Evolutionary conservation across 2,329 filamentous ascomycete species (phyloP).

Genomic region (Claviceps fusiformis): DNA sequence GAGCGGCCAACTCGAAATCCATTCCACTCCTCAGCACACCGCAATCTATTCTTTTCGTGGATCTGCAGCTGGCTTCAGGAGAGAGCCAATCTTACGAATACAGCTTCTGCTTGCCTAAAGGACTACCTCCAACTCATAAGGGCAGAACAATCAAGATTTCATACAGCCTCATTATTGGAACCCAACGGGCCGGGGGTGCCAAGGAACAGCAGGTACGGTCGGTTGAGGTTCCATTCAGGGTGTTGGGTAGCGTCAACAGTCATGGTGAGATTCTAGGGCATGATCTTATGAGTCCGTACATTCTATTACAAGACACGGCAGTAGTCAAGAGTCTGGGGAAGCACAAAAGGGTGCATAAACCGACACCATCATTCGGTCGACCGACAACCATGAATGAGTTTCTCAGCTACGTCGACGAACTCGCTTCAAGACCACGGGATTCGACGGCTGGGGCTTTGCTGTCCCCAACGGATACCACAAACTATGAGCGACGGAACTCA

Average conservation of each 20-base stretch:
- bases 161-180: slow-evolving; percentile 84
- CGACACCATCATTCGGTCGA: slow-evolving; percentile 15
- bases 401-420: slow-evolving; percentile 61
- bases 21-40: slow-evolving; percentile 89
- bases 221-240: slow-evolving; percentile 85
- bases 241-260: slow-evolving; percentile 83
- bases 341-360: slow-evolving; percentile 14
- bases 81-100: slow-evolving; percentile 84
- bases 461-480: slow-evolving; percentile 49
- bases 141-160: slow-evolving; percentile 89
- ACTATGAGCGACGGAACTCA: slow-evolving; percentile 42
- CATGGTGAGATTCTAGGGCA: slow-evolving; percentile 83
- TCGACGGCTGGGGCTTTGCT: slow-evolving; percentile 47
- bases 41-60: slow-evolving; percentile 91
- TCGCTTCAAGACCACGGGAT: slow-evolving; percentile 47
- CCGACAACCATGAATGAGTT: slow-evolving; percentile 49
- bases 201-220: slow-evolving; percentile 75
- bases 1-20: slow-evolving; percentile 69
- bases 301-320: slow-evolving; percentile 75
- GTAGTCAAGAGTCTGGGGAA: slow-evolving; percentile 36
- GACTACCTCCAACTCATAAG: slow-evolving; percentile 79
- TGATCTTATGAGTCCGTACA: slow-evolving; percentile 88
- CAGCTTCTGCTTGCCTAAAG: slow-evolving; percentile 70
- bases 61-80: slow-evolving; percentile 73
- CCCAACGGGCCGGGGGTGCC: slow-evolving; percentile 66